These are phyloP conservation scores for Penicillium lividum DNA, from an alignment of 495 filamentous ascomycete species.

Conservation along the genomic window DNA sequence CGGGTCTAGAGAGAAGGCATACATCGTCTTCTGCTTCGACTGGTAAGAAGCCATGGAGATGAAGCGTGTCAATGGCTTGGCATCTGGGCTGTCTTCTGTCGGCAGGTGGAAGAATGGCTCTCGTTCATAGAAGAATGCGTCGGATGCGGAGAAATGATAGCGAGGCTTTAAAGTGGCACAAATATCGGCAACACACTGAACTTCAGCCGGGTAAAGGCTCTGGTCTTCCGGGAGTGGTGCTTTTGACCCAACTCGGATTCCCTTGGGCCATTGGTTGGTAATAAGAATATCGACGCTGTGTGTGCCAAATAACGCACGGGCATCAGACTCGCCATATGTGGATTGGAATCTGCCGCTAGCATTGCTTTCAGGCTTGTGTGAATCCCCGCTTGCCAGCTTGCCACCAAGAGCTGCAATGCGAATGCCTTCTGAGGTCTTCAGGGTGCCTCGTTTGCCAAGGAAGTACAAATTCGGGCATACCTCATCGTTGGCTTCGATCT, in stretches of 20 bases:
- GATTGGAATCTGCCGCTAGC: constrained; percentile 27
- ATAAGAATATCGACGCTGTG: constrained; percentile 81
- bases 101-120: constrained; percentile 86
- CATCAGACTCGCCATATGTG: constrained; percentile 72
- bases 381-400: constrained; percentile 19
- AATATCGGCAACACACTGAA: constrained; percentile 68
- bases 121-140: constrained; percentile 75
- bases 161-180: constrained; percentile 74
- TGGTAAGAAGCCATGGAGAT: constrained; percentile 78
- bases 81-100: constrained; percentile 51
- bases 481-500: constrained; percentile 73
- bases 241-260: constrained; percentile 63
- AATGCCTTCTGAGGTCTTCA: constrained; percentile 88
- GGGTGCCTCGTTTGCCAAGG: constrained; percentile 77
- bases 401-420: constrained; percentile 83
- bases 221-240: constrained; percentile 47
- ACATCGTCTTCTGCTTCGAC: constrained; percentile 79
- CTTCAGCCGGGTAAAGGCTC: constrained; percentile 40
- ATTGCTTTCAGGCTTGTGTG: constrained; percentile 26
- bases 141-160: constrained; percentile 81
- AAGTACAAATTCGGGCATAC: constrained; percentile 86
- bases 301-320: constrained; percentile 68
- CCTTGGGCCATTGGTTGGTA: constrained; percentile 80
- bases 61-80: constrained; percentile 74
- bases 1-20: constrained; percentile 81